Percentiles rank a stretch among this genome's conserved stretches.
These are phyloP conservation scores for Gnomoniopsis sp. DNA, from an alignment of 2,329 filamentous ascomycete genomes.

Conservation along the genomic window DNA sequence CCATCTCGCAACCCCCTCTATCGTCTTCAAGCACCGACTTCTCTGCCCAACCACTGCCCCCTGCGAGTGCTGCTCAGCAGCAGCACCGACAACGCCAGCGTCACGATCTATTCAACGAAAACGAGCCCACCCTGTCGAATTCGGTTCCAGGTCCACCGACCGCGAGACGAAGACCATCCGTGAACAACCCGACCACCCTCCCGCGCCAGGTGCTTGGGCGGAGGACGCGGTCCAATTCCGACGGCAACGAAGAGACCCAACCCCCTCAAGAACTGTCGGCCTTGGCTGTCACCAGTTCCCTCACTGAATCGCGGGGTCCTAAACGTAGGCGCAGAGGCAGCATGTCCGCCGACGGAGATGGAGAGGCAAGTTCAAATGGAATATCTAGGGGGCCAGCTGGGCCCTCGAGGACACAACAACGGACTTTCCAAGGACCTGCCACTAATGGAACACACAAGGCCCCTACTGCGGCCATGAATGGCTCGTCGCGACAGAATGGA, in stretches of 20 bases:
- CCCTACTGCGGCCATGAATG: constrained; percentile 45
- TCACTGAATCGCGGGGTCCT: constrained; percentile 34
- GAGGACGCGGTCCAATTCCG: constrained; percentile 46
- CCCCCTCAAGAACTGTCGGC: constrained; percentile 17
- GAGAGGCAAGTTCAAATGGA: constrained; percentile 49
- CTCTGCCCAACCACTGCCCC: constrained; percentile 35
- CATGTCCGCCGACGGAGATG: constrained; percentile 62
- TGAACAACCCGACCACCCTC: constrained; percentile 19
- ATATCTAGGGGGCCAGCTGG: constrained; percentile 52
- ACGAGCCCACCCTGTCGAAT: constrained; percentile 21
- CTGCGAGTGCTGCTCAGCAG: constrained; percentile 21
- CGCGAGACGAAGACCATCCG: constrained; percentile 19
- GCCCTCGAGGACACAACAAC: constrained; percentile 46
- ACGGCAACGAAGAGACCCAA: constrained; percentile 33
- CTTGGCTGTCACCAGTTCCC: constrained; percentile 12
- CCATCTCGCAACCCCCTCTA: constrained; percentile 51
- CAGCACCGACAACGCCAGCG: constrained; percentile 2
- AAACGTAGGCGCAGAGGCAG: constrained; percentile 59
- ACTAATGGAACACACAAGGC: constrained; percentile 48
- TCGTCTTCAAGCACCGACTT: constrained; percentile 43
- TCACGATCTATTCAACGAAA: constrained; percentile 8
- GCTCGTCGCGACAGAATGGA: constrained; percentile 41
- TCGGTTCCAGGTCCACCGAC: constrained; percentile 4
- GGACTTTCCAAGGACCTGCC: constrained; percentile 34
- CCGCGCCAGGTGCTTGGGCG: constrained; percentile 48